Conservation (phyloP, 2,329 filamentous ascomycete species). For the Beauveria rudraprayagi region DNA sequence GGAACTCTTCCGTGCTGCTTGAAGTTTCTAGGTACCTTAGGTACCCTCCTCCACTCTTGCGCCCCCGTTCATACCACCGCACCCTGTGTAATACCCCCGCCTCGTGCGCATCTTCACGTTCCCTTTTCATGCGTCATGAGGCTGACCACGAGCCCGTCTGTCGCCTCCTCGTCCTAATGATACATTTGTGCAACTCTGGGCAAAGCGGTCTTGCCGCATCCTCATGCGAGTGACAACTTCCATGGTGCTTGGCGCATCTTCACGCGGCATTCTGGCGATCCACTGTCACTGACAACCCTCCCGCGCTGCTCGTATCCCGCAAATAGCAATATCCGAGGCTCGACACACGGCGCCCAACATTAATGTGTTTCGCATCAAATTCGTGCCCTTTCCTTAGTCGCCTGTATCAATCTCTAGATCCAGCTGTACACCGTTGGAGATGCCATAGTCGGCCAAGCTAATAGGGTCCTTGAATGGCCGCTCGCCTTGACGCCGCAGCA, state of each 20-base stretch:
- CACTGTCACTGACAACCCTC: not conserved
- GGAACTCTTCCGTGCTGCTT: not conserved
- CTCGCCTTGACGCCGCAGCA: conserved; percentile 87
- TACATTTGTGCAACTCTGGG: not conserved
- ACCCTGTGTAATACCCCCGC: not conserved
- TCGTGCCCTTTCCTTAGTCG: conserved; percentile 30
- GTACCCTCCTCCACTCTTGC: not conserved
- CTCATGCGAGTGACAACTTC: not conserved
- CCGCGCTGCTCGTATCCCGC: not conserved
- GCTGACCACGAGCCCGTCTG: not conserved
- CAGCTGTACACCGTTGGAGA: conserved; percentile 76
- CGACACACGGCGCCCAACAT: not conserved
- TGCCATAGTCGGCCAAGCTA: conserved; percentile 84
- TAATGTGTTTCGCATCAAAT: not conserved
- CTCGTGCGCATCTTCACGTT: not conserved
- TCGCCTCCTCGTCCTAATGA: not conserved
- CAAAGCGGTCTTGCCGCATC: not conserved
- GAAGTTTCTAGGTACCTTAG: no score
- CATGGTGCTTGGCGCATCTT: not conserved
- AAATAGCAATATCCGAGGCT: not conserved
- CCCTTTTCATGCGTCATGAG: not conserved
- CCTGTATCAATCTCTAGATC: conserved; percentile 56
- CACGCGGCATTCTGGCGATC: not conserved
- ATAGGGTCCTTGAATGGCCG: conserved; percentile 88
- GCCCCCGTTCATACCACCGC: not conserved